Evolutionary conservation across 305 asterid genomes (phyloP), one percentile per base, ranked within the genome.

Genomic region (Solanum aculeatissimum): DNA sequence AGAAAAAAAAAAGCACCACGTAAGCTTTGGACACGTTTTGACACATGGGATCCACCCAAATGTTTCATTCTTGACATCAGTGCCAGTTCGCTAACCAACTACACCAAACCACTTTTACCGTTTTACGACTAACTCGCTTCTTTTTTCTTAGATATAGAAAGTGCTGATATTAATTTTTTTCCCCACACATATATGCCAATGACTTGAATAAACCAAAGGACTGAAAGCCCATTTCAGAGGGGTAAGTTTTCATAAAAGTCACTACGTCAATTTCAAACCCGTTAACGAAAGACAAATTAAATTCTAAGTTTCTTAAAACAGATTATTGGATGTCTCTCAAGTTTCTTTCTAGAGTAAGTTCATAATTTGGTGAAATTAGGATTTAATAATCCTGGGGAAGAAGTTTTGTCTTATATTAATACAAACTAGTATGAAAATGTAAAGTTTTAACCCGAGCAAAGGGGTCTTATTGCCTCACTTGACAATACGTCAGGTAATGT

Each of bases 401-500:
- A 51, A 9, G 29, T 29, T 47, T 12, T 47, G 25, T 49, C 19
- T 15, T 47, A 27, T 75, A 49, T 27, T 38, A 51, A 27, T 27
- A 77, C 12, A 1, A 58, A 27, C 9, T 38, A 6, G 3, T 29
- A 77, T 77, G 47, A 6, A 53, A 15, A 2, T 75, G 25, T 23
- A 25, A 69, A 14, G 29, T 32, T 72, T 72, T 47, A 72, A 72
- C 58, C 40, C 16, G 4, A 25, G 6, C 15, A 47, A 74, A 74
- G 81, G 81, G 81, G 25, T 23, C 42, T 74, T 47, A 74, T 35
- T n/a, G 11, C 25, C 62, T 16, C 47, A 29, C 29, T 51, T 77
- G 29, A 11, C 65, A 19, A 51, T 77, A 55, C 82, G 81, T 54
- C 89, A 95, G 99, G 98, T 92, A 85, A 96, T 95, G 98, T 94